These are phyloP conservation scores for Parastagonospora avenae DNA, from an alignment of 2,329 filamentous ascomycete genomes.

Conservation along the genomic window DNA sequence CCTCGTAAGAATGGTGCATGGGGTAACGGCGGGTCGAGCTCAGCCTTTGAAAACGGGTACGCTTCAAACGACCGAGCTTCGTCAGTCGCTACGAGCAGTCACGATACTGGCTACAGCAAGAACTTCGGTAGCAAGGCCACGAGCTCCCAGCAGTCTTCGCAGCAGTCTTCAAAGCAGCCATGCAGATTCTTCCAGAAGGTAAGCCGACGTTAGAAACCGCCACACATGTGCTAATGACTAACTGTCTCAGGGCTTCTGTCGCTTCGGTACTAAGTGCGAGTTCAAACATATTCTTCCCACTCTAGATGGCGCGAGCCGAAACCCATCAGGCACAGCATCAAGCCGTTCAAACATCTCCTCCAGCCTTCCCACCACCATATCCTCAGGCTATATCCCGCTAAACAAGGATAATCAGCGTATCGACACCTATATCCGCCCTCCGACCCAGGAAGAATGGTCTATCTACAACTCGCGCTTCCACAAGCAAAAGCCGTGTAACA, in stretches of 20 bases:
- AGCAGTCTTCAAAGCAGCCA: neutral
- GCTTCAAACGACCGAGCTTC: neutral
- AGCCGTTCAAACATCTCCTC: constrained; percentile 20
- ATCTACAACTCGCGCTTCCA: constrained; percentile 44
- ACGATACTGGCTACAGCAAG: constrained; percentile 6
- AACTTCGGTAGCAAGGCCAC: constrained; percentile 7
- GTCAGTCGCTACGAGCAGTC: constrained; percentile 6
- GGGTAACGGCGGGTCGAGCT: constrained; percentile 8
- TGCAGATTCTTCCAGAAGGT: constrained; percentile 37
- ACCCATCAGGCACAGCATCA: neutral
- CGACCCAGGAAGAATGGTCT: constrained; percentile 45
- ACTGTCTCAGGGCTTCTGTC: constrained; percentile 26
- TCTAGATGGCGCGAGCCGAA: neutral
- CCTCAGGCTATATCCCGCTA: constrained; percentile 48
- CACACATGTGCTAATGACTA: neutral
- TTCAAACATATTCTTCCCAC: constrained; percentile 19
- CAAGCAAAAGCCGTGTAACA: constrained; percentile 56
- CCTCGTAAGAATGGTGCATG: constrained; percentile 10
- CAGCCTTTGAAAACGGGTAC: constrained; percentile 1
- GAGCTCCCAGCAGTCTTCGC: neutral
- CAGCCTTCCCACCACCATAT: constrained; percentile 16
- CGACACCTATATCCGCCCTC: constrained; percentile 50
- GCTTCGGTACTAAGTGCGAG: constrained; percentile 26
- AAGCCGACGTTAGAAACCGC: neutral
- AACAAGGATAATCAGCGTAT: constrained; percentile 56